Conservation (phyloP, 352 stramenopile species). For the Pythium vanterpoolii region DNA sequence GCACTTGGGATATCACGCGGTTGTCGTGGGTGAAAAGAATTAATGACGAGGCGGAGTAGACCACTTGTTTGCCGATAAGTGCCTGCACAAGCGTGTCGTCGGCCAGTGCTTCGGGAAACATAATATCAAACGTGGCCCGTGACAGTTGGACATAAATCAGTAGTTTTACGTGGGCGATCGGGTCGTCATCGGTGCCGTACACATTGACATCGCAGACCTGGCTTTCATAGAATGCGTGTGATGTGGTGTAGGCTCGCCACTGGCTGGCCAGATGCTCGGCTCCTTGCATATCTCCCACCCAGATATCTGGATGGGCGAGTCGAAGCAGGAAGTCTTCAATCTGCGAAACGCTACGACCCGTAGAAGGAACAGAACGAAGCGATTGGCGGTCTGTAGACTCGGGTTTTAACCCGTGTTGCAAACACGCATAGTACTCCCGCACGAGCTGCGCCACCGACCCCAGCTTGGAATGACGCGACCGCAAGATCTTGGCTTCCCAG, state of each 20-base stretch:
- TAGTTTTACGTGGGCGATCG: not conserved
- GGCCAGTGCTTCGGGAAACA: not conserved
- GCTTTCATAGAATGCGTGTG: not conserved
- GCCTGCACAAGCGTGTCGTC: constrained; percentile 5
- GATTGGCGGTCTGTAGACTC: not conserved
- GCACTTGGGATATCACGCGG: not conserved
- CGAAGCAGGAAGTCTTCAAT: not conserved
- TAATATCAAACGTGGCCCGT: not conserved
- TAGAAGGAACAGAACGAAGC: not conserved
- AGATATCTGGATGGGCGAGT: not conserved
- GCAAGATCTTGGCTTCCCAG: constrained; percentile 8
- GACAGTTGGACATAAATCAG: not conserved
- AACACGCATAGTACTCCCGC: not conserved
- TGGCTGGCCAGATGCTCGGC: not conserved
- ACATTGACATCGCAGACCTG: not conserved
- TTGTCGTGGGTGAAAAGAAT: not conserved
- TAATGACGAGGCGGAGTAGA: not conserved
- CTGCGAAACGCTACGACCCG: not conserved
- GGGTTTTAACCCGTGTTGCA: not conserved
- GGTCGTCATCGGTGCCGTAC: not conserved
- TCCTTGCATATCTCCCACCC: constrained; percentile 2
- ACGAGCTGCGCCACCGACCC: not conserved
- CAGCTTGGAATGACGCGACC: not conserved
- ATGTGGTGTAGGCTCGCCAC: not conserved
- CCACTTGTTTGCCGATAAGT: not conserved